Percentiles rank a stretch among this genome's conserved stretches.
Evolutionary conservation across 1,139 yeast species (phyloP).

Genomic region (Yamadazyma trypodendri): DNA sequence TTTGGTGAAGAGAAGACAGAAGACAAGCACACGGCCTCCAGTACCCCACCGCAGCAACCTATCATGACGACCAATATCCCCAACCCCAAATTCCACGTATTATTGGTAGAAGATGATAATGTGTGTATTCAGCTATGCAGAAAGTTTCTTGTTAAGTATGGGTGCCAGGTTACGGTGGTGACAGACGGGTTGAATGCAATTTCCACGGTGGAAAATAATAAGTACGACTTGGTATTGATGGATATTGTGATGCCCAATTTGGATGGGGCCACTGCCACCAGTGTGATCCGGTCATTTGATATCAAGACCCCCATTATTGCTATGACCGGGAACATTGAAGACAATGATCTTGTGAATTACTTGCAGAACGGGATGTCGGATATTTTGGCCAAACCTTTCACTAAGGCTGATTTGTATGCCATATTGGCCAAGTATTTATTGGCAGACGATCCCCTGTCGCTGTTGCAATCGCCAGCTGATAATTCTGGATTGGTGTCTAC

Average conservation of each 20-base stretch:
- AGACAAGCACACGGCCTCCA: conserved; percentile 3
- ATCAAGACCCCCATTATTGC: conserved; percentile 86
- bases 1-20: neutral
- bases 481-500: neutral
- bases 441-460: neutral
- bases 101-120: conserved; percentile 83
- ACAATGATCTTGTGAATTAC: conserved; percentile 76
- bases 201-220: conserved; percentile 68
- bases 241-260: conserved; percentile 93
- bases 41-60: conserved; percentile 9
- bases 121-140: conserved; percentile 78
- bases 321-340: conserved; percentile 88
- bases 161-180: conserved; percentile 90
- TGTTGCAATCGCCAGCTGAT: conserved; percentile 2
- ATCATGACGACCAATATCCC: conserved; percentile 32
- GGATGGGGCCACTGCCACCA: conserved; percentile 92
- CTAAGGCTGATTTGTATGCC: conserved; percentile 76
- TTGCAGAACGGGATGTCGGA: conserved; percentile 90
- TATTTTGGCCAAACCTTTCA: conserved; percentile 88
- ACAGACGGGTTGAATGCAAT: conserved; percentile 92
- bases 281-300: conserved; percentile 80
- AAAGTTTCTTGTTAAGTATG: conserved; percentile 79
- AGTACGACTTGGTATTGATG: conserved; percentile 84
- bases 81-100: conserved; percentile 60
- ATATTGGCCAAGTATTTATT: conserved; percentile 68